phyloP scores from a whole-genome alignment of 768 basidiomycete genomes.

The Macrolepiota dolichaula region DNA sequence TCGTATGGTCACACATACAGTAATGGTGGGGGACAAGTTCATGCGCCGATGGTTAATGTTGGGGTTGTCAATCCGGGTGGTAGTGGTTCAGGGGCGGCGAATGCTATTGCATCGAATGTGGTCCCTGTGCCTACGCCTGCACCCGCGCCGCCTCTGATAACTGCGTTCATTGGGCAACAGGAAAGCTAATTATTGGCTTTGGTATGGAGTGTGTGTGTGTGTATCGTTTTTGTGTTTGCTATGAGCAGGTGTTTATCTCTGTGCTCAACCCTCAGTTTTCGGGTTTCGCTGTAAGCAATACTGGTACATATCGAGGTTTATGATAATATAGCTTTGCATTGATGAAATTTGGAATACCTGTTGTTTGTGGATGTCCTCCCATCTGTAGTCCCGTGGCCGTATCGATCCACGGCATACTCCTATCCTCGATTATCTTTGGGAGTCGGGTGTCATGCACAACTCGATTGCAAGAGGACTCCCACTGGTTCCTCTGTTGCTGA shows the following conservation, averaged over 20 bases:
- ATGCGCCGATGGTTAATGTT: background rate
- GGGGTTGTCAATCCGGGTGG: background rate
- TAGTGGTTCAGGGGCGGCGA: background rate
- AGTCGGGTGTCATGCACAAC: too few species aligned
- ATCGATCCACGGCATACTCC: too few species aligned
- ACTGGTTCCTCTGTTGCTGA: too few species aligned
- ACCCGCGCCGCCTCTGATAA: background rate
- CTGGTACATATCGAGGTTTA: background rate
- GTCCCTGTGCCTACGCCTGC: background rate
- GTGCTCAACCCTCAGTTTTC: background rate
- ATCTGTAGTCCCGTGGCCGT: too few species aligned
- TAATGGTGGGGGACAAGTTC: background rate
- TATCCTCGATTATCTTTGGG: too few species aligned
- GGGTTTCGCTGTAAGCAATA: background rate
- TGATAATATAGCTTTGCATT: background rate
- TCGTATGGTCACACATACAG: background rate
- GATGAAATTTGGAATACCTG: background rate
- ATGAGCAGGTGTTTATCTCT: background rate
- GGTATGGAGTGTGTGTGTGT: background rate
- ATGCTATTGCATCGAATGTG: background rate
- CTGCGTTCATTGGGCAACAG: constrained; percentile 6
- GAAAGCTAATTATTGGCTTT: background rate
- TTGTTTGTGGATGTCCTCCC: background rate
- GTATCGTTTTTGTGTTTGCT: background rate
- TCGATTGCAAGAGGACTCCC: too few species aligned